These are phyloP conservation scores for Aureoboletus auriporus DNA, from an alignment of 768 basidiomycete genomes.

Conservation along the genomic window DNA sequence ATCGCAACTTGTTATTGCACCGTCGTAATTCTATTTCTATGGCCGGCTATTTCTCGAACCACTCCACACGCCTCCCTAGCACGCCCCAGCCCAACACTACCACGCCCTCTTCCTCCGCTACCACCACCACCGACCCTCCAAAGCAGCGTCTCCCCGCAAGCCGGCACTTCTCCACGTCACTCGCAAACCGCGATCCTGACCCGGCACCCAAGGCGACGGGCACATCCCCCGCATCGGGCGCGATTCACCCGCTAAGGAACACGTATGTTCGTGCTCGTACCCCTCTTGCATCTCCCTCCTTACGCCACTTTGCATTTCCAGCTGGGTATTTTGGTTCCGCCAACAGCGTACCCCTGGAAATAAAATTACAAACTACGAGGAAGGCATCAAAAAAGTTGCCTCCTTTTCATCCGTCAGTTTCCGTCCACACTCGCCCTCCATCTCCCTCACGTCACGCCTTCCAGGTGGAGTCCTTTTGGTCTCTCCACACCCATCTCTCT, in stretches of 20 bases:
- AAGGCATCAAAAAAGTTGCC: conserved; percentile 90
- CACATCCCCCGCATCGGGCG: conserved; percentile 20
- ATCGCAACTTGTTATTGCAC: conserved; percentile 2
- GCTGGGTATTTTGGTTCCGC: conserved; percentile 91
- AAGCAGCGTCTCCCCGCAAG: conserved; percentile 55
- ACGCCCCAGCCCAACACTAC: conserved; percentile 25
- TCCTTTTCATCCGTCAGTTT: conserved; percentile 77
- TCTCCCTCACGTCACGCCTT: conserved; percentile 6
- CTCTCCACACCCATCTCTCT: conserved; percentile 86
- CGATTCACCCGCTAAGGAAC: conserved; percentile 75
- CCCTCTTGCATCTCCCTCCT: conserved; percentile 12
- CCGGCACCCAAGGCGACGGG: conserved; percentile 37
- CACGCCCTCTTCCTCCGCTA: not conserved
- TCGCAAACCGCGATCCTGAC: conserved; percentile 36
- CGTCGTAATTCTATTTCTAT: conserved; percentile 26
- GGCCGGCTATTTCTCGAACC: conserved; percentile 82
- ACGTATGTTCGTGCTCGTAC: conserved; percentile 64
- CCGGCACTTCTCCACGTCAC: conserved; percentile 70
- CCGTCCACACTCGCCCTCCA: not conserved
- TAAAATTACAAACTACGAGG: conserved; percentile 88
- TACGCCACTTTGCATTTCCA: conserved; percentile 30
- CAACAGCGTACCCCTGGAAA: conserved; percentile 88
- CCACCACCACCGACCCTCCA: conserved; percentile 14
- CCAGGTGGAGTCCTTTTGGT: conserved; percentile 94
- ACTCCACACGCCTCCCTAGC: conserved; percentile 71